phyloP scores from a whole-genome alignment of 1,284 basidiomycete species.

The Malassezia japonica region DNA sequence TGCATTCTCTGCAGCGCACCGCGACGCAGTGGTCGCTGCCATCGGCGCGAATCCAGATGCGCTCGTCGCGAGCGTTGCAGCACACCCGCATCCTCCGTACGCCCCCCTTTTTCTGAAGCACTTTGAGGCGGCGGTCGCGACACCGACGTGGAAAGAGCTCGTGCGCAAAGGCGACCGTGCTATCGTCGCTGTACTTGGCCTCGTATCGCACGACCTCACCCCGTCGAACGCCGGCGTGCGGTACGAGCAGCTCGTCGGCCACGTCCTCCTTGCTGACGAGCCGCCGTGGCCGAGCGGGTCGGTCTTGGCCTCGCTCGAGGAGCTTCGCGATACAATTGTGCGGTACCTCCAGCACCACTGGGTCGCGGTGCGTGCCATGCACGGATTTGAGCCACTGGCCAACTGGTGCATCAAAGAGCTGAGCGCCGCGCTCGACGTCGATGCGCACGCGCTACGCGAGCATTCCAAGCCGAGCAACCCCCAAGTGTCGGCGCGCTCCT shows the following conservation, averaged over 20 bases:
- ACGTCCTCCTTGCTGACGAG: constrained; percentile 7
- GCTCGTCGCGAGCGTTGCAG: background rate
- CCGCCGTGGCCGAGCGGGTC: background rate
- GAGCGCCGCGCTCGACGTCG: constrained; percentile 3
- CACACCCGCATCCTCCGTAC: no score
- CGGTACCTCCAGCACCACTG: constrained; percentile 10
- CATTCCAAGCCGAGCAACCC: background rate
- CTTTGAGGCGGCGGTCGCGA: background rate
- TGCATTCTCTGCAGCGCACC: background rate
- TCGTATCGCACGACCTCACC: background rate
- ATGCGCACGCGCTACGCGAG: constrained; percentile 1
- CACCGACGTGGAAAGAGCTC: background rate
- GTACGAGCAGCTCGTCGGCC: constrained; percentile 9
- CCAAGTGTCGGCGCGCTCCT: background rate
- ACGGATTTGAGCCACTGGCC: constrained; percentile 8
- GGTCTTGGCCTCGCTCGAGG: background rate
- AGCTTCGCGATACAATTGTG: background rate
- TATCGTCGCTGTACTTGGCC: background rate
- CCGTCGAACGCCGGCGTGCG: background rate
- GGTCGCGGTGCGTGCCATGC: constrained; percentile 2
- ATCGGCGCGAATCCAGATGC: background rate
- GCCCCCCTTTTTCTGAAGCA: background rate
- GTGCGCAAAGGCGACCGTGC: background rate
- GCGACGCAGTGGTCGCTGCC: background rate
- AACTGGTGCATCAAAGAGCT: constrained; percentile 16